Conservation (phyloP, 2,329 filamentous ascomycete genomes). For the Fusarium sp. region DNA sequence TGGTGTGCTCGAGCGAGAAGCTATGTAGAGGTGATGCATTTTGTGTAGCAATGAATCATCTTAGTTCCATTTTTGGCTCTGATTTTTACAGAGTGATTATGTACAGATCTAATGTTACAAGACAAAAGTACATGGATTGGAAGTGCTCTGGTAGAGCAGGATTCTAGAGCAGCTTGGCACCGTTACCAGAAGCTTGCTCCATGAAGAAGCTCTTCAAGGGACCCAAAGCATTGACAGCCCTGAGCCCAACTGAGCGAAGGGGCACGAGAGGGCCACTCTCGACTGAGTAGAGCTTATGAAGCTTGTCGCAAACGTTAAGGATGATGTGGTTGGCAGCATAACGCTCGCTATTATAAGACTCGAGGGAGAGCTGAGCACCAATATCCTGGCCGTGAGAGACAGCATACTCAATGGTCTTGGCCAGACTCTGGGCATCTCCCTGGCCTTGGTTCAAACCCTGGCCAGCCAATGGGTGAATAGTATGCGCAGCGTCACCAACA, state of each 20-base stretch:
- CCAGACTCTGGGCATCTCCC: constrained; percentile 85
- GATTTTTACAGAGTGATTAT: constrained; percentile 20
- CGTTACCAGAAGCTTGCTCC: constrained; percentile 74
- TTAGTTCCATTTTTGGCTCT: constrained; percentile 31
- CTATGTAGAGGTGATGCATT: constrained; percentile 46
- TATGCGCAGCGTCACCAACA: constrained; percentile 94
- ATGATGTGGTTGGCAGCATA: constrained; percentile 86
- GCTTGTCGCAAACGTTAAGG: constrained; percentile 85
- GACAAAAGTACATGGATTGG: constrained; percentile 20
- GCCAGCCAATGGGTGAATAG: constrained; percentile 92
- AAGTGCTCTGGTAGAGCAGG: not conserved
- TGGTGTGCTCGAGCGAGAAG: constrained; percentile 48
- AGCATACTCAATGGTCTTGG: constrained; percentile 79
- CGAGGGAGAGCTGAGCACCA: constrained; percentile 81
- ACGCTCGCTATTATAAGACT: constrained; percentile 83
- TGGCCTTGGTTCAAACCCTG: constrained; percentile 96
- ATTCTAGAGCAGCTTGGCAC: constrained; percentile 59
- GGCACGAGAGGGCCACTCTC: constrained; percentile 83
- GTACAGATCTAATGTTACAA: constrained; percentile 38
- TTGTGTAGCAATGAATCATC: constrained; percentile 47
- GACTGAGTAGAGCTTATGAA: constrained; percentile 92
- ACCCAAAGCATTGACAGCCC: constrained; percentile 78
- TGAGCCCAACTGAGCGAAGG: constrained; percentile 81
- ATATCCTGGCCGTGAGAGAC: constrained; percentile 89
- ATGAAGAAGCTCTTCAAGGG: constrained; percentile 89